Evolutionary conservation across 2,329 filamentous ascomycete genomes (phyloP), one percentile per base, ranked within the genome.

Genomic region (Phyllosticta citrichinensis): DNA sequence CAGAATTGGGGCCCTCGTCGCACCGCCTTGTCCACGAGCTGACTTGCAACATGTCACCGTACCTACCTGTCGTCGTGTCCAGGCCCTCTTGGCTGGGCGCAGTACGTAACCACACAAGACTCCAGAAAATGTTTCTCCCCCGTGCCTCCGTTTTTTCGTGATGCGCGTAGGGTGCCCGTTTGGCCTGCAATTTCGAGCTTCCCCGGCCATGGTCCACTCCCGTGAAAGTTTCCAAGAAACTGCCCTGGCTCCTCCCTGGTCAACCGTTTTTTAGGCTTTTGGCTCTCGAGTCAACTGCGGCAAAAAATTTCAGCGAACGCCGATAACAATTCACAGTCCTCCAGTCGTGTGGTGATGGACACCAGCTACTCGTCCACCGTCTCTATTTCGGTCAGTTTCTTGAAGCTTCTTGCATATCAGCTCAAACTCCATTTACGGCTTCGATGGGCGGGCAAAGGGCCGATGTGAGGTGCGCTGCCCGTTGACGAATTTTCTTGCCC

Each of bases 381-480:
- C 40, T 47, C 40, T 17, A n/a, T 47, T n/a, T 47, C 40, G 40
- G 40, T n/a, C n/a, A 8, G 40, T n/a, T 47, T 47, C 40, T 47
- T 19, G 40, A 47, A 47, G 40, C 40, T 47, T 47, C 40, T 19
- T 5, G 40, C 14, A 8, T n/a, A n/a, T 14, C 40, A 3, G 6
- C 40, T 47, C 14, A 19, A n/a, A 14, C 40, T 47, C 40, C 40
- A n/a, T 17, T n/a, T 4, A n/a, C 17, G 14, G 14, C n/a, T 47
- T 47, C 40, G 3, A n/a, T 47, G 17, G 40, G 5, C 14, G 4
- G 12, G 40, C 40, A 47, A 47, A 47, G 58, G 20, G 19, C 19
- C 25, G 19, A 30, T 56, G 53, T 55, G 53, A 40, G 51, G 56
- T 54, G 25, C 52, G 25, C 35, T 60, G 58, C 58, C 58, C 58